Evolutionary conservation across 2,329 filamentous ascomycete species (phyloP), one percentile per base, ranked within the genome.

Genomic region (Chrysoporthe cubensis): DNA sequence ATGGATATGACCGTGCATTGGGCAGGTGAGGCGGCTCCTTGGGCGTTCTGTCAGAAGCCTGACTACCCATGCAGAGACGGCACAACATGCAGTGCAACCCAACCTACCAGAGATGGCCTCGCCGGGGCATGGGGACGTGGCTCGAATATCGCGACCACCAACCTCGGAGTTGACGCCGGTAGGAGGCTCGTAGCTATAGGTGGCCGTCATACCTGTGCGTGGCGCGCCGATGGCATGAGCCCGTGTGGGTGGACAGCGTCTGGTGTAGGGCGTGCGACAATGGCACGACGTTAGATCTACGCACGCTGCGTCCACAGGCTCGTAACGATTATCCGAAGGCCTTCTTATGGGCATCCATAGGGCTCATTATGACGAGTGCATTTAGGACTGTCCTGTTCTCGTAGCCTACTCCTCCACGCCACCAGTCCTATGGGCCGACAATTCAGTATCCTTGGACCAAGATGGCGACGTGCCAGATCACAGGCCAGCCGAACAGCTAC

Each of bases 391-490:
- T 9, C 7, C 1, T 2, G 26, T 50, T 16, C 44, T n/a, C 44
- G 1, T 21, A 2, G 6, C 40, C 5, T 44, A 26, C 18, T 63
- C 11, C 16, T 58, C 6, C 6, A 40, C 37, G 9, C 37, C 37
- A 9, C 37, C 37, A 9, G 5, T 6, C 13, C 43, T 32, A 52
- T 32, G 48, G 48, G 48, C 11, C 26, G 48, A 32, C 48, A 32
- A 52, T 32, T 13, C 21, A n/a, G 13, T 21, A 13, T 34, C 21
- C 32, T 54, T 32, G 50, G 50, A 52, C 21, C 50, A 42, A 16
- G 32, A 70, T 70, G 66, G n/a, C 64, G 18, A 34, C 43, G 34
- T 70, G 69, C 50, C 60, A 64, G 18, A 64, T 66, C n/a, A 11
- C 37, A 26, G 69, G 50, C 26, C 44, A 69, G 11, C 14, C 64